phyloP scores from a whole-genome alignment of 371 early-diverging fungal genomes.

The Mortierella sp. region DNA sequence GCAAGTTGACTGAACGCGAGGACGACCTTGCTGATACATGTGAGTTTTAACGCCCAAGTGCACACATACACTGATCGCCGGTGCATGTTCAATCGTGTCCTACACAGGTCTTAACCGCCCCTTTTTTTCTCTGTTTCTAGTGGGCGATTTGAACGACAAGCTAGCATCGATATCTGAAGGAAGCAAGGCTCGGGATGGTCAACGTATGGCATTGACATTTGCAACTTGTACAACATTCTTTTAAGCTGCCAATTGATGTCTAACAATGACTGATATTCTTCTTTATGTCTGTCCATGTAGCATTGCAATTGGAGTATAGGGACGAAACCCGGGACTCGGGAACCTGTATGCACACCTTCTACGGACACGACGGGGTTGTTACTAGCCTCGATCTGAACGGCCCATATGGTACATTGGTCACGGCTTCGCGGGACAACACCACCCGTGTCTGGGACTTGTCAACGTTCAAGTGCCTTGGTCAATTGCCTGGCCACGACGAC shows the following conservation, averaged over 20 bases:
- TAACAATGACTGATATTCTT: background rate
- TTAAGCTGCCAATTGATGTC: background rate
- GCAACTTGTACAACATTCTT: background rate
- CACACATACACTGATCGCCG: background rate
- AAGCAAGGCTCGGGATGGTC: slow-evolving; percentile 51
- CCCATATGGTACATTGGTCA: slow-evolving; percentile 75
- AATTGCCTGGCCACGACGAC: slow-evolving; percentile 73
- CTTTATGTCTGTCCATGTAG: slow-evolving; percentile 12
- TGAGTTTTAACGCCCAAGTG: slow-evolving; percentile 30
- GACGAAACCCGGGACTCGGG: slow-evolving; percentile 42
- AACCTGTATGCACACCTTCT: slow-evolving; percentile 64
- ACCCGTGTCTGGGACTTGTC: slow-evolving; percentile 84
- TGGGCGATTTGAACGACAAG: slow-evolving; percentile 64
- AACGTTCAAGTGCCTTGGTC: slow-evolving; percentile 70
- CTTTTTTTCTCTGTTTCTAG: slow-evolving; percentile 22
- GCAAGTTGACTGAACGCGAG: slow-evolving; percentile 69
- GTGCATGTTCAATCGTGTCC: background rate
- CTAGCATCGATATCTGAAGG: slow-evolving; percentile 63
- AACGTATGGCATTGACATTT: slow-evolving; percentile 43
- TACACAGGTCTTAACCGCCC: background rate
- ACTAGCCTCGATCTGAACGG: slow-evolving; percentile 80
- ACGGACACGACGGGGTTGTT: slow-evolving; percentile 83
- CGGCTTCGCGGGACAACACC: slow-evolving; percentile 85
- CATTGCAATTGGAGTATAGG: slow-evolving; percentile 43
- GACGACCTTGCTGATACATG: slow-evolving; percentile 68